Evolutionary conservation across 768 basidiomycete species (phyloP).

Genomic region (Erythrobasidium yunnanense): DNA sequence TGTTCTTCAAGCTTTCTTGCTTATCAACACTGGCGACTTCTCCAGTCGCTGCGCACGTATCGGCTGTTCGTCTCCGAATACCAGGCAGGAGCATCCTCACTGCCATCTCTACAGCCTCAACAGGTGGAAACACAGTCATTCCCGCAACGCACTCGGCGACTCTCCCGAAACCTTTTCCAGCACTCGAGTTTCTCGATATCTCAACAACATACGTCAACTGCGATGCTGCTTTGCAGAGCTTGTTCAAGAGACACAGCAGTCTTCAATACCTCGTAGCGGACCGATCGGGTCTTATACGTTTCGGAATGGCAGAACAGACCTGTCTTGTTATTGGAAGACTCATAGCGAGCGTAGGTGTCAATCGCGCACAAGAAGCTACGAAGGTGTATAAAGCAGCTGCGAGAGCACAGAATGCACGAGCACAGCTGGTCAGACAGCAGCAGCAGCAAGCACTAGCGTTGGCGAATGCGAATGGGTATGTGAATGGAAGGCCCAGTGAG

Average conservation of each 20-base stretch:
- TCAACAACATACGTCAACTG: conserved; percentile 51
- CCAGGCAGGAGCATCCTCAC: conserved; percentile 55
- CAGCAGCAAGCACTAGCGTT: not conserved
- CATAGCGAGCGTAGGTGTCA: conserved; percentile 11
- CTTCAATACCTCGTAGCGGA: conserved; percentile 64
- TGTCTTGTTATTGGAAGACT: conserved; percentile 6
- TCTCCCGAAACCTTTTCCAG: conserved; percentile 44
- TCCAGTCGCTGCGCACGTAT: conserved; percentile 46
- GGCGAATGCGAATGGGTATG: not conserved
- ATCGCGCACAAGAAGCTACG: conserved; percentile 30
- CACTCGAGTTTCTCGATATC: conserved; percentile 59
- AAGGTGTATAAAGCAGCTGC: conserved; percentile 23
- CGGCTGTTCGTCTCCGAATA: conserved; percentile 57
- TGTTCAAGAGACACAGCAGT: conserved; percentile 47
- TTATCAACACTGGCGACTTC: conserved; percentile 49
- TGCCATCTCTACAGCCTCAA: conserved; percentile 41
- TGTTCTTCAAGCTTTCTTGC: conserved; percentile 44
- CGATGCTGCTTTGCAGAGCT: conserved; percentile 50
- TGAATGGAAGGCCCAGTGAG: not conserved
- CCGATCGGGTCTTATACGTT: conserved; percentile 51
- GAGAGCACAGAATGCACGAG: not conserved
- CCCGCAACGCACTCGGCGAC: conserved; percentile 26
- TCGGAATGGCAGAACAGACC: conserved; percentile 40
- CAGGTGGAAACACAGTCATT: not conserved
- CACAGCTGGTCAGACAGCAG: conserved; percentile 1